phyloP scores from a whole-genome alignment of 192 early-diverging fungal genomes.

The Linnemannia elongata region DNA sequence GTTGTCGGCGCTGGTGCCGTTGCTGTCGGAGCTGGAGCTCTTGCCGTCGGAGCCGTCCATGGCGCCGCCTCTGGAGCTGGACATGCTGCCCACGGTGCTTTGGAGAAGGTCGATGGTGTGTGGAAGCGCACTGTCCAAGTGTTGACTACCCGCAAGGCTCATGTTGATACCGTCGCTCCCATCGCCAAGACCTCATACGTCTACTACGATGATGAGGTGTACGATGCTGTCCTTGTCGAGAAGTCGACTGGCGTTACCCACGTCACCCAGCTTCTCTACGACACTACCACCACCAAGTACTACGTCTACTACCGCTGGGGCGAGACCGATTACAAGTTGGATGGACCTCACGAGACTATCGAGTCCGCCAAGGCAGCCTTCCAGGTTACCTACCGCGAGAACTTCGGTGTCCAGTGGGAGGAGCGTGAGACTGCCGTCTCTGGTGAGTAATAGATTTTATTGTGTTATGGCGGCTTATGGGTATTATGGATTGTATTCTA shows the following conservation, averaged over 20 bases:
- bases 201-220: slow-evolving; percentile 24
- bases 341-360: slow-evolving; percentile 29
- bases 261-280: slow-evolving; percentile 31
- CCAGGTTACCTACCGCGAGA: slow-evolving; percentile 28
- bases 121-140: slow-evolving; percentile 41
- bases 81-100: slow-evolving; percentile 4
- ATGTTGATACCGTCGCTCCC: slow-evolving; percentile 23
- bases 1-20: slow-evolving; percentile 13
- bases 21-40: slow-evolving; percentile 14
- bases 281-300: slow-evolving; percentile 18
- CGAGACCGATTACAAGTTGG: slow-evolving; percentile 33
- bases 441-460: slow-evolving; percentile 24
- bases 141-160: slow-evolving; percentile 34
- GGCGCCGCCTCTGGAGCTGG: not conserved
- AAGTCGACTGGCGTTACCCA: slow-evolving; percentile 32
- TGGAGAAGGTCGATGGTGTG: slow-evolving; percentile 26
- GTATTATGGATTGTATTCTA: not conserved
- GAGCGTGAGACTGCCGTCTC: slow-evolving; percentile 12
- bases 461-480: too few relatives aligned
- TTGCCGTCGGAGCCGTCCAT: slow-evolving; percentile 4
- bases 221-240: slow-evolving; percentile 14
- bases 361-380: slow-evolving; percentile 29
- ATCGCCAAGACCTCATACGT: slow-evolving; percentile 23
- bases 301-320: slow-evolving; percentile 41
- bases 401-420: slow-evolving; percentile 33